Evolutionary conservation across 148 eudicot genomes (phyloP).

Genomic region (Limonium bicolor): DNA sequence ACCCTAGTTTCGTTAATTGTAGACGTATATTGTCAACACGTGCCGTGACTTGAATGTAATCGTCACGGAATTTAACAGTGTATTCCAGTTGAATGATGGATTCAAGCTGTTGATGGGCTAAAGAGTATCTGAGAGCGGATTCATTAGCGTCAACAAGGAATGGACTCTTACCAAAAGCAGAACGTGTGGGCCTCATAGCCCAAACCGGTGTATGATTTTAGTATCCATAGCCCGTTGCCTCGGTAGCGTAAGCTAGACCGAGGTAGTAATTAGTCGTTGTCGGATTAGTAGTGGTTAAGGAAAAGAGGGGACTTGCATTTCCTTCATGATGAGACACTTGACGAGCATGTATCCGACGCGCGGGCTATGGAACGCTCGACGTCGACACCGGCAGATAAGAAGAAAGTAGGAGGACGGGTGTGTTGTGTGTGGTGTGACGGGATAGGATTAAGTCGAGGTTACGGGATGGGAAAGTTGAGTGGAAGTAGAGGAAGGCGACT

Average conservation of each 20-base stretch:
- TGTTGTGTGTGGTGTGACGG: too few relatives aligned
- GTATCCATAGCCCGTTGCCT: constrained; percentile 65
- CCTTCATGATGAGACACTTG: constrained; percentile 55
- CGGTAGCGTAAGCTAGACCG: constrained; percentile 55
- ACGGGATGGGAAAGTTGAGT: constrained; percentile 38
- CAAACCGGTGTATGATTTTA: constrained; percentile 55
- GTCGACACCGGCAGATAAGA: constrained; percentile 42
- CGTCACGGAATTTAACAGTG: constrained; percentile 29
- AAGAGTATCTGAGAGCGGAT: constrained; percentile 47
- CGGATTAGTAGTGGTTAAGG: too few relatives aligned
- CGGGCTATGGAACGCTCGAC: constrained; percentile 64
- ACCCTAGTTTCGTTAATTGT: constrained; percentile 60
- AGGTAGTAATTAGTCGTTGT: constrained; percentile 19
- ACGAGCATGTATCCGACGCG: constrained; percentile 69
- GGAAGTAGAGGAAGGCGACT: constrained; percentile 61
- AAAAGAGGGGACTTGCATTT: constrained; percentile 38
- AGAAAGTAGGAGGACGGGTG: too few relatives aligned
- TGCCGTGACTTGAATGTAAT: constrained; percentile 43
- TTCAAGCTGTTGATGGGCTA: constrained; percentile 88
- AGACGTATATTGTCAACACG: constrained; percentile 62
- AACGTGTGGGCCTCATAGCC: constrained; percentile 34
- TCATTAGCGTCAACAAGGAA: constrained; percentile 45
- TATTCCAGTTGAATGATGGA: constrained; percentile 69
- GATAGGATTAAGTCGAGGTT: too few relatives aligned
- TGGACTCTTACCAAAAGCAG: background rate